A percentile compares a stretch with the other conserved stretches of the same genome.
Evolutionary conservation across 768 basidiomycete genomes (phyloP).

Genomic region (Termitomyces heimii): DNA sequence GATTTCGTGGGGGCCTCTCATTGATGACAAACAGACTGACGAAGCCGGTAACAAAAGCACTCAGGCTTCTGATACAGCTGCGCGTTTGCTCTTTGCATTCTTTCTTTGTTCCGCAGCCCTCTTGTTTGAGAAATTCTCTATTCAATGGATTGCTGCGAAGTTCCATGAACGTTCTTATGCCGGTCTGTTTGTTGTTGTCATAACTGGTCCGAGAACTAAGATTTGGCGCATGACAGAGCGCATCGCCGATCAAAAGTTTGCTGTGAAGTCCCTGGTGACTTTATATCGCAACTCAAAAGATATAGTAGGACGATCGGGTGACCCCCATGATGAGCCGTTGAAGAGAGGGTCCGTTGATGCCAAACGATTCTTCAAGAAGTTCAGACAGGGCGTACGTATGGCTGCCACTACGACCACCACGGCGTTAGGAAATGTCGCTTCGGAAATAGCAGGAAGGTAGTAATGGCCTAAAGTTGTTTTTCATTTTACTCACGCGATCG

Average conservation of each 20-base stretch:
- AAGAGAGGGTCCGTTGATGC: constrained; percentile 46
- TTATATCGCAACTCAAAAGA: constrained; percentile 79
- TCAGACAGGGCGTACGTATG: constrained; percentile 60
- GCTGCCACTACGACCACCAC: constrained; percentile 84
- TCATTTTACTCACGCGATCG: background rate
- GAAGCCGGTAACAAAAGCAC: constrained; percentile 24
- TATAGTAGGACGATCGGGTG: constrained; percentile 62
- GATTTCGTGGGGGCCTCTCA: constrained; percentile 69
- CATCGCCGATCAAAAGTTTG: constrained; percentile 77
- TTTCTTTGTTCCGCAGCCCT: constrained; percentile 65
- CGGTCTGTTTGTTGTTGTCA: constrained; percentile 4
- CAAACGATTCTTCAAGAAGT: constrained; percentile 58
- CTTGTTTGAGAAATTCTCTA: constrained; percentile 76
- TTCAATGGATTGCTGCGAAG: constrained; percentile 81
- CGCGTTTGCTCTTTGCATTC: constrained; percentile 67
- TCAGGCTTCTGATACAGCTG: constrained; percentile 46
- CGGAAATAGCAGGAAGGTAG: constrained; percentile 47
- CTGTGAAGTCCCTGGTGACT: constrained; percentile 61
- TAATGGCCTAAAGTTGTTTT: background rate
- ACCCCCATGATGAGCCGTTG: constrained; percentile 33
- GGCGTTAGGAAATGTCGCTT: constrained; percentile 51
- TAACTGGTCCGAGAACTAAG: background rate
- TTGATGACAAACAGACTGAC: constrained; percentile 35
- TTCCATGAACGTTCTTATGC: constrained; percentile 73
- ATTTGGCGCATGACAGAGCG: constrained; percentile 44